These are phyloP conservation scores for Gastrodia elata DNA, from an alignment of 106 monocot species.

Conservation along the genomic window DNA sequence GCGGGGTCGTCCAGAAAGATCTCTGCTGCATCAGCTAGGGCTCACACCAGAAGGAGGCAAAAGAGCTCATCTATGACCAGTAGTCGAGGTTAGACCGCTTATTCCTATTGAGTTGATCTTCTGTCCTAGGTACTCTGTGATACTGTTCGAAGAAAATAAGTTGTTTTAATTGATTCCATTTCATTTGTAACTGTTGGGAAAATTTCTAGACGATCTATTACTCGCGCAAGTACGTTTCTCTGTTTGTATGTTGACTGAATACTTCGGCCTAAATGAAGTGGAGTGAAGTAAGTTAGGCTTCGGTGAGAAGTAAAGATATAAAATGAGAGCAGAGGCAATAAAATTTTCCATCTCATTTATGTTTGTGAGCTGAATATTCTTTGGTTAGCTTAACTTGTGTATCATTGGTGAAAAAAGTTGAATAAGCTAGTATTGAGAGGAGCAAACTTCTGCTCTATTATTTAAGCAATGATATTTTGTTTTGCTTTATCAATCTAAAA, in stretches of 20 bases:
- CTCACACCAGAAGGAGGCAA: constrained; percentile 37
- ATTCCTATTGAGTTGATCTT: background rate
- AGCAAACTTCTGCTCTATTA: background rate
- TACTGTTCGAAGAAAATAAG: background rate
- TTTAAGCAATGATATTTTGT: too few species aligned
- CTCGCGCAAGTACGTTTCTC: background rate
- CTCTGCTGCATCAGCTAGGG: constrained; percentile 33
- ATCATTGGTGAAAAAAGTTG: background rate
- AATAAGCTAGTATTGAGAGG: background rate
- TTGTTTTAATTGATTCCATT: background rate
- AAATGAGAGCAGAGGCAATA: too few species aligned
- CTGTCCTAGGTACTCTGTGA: background rate
- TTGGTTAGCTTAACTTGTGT: background rate
- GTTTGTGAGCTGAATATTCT: background rate
- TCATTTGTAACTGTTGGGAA: background rate
- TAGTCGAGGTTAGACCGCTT: constrained; percentile 2
- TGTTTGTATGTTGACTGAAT: too few species aligned
- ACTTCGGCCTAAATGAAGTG: too few species aligned
- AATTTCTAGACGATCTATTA: background rate
- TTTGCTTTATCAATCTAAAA: too few species aligned
- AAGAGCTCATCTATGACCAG: background rate
- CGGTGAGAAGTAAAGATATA: background rate
- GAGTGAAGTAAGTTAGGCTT: background rate
- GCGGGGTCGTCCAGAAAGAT: constrained; percentile 15
- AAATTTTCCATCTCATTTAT: too few species aligned